Evolutionary conservation across 768 basidiomycete species (phyloP).

Genomic region (Saitozyma sp.): DNA sequence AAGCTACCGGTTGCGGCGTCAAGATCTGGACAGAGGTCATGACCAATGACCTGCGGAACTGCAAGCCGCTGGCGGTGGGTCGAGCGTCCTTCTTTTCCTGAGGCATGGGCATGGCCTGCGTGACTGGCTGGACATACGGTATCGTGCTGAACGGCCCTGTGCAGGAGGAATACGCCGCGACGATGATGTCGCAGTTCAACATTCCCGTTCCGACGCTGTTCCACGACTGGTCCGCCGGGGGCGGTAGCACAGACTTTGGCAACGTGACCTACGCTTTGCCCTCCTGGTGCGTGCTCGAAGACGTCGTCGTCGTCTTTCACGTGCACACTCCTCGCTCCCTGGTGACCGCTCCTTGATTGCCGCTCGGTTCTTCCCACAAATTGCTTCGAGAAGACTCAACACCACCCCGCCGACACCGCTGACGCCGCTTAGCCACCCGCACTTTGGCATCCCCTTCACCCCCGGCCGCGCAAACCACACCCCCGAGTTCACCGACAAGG

Average conservation of each 20-base stretch:
- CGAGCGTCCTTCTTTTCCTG: too few relatives aligned
- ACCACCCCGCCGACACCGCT: too few relatives aligned
- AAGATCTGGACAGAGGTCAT: slow-evolving; percentile 54
- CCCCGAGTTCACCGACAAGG: slow-evolving; percentile 32
- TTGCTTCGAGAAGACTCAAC: too few relatives aligned
- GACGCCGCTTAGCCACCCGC: slow-evolving; percentile 11
- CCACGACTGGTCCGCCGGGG: slow-evolving; percentile 3
- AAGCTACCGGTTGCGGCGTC: slow-evolving; percentile 65
- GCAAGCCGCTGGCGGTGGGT: slow-evolving; percentile 16
- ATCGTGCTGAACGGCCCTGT: neutral
- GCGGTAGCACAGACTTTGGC: slow-evolving; percentile 29
- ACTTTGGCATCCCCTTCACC: slow-evolving; percentile 23
- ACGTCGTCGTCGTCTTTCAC: too few relatives aligned
- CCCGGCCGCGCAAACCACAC: slow-evolving; percentile 33
- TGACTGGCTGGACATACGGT: neutral
- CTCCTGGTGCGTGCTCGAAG: neutral
- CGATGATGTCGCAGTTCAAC: neutral
- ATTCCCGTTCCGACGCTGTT: neutral
- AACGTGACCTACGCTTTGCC: slow-evolving; percentile 12
- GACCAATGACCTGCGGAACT: slow-evolving; percentile 60
- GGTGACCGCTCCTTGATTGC: neutral
- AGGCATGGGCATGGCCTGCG: too few relatives aligned
- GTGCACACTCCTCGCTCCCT: neutral
- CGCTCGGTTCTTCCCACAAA: too few relatives aligned
- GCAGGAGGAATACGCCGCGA: slow-evolving; percentile 8